Evolutionary conservation across 352 stramenopile species (phyloP), one percentile per base, ranked within the genome.

Genomic region (Pythium rhizo-oryzae): DNA sequence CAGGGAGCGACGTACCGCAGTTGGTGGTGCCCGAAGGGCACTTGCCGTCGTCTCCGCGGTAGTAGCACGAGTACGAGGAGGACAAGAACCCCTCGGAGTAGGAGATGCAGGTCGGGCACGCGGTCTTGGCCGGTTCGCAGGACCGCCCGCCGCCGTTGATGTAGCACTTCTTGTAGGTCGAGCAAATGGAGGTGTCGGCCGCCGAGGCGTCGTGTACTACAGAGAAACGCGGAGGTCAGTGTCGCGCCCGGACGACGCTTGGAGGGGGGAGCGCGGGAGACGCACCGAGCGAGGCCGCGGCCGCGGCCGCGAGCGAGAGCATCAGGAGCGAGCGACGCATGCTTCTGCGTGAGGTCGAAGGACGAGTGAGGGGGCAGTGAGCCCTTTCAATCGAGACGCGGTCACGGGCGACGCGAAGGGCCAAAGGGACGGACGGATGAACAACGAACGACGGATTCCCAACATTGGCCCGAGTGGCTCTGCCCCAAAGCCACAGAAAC

Each of bases 31-130:
- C 62, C 8, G 28, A 16, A 7, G 62, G 62, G 21, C 62, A 69
- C 25, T 56, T 57, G 52, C 46, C 46, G 53, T 69, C 30, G 52
- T 57, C 41, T 16, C 55, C 62, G 25, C 44, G 28, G 23, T 61
- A 49, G 62, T 69, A 69, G 62, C 62, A 69, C 43, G 54, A 61
- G 53, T 69, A 69, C 37, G 51, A 62, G 19, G 28, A 33, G 3
- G 28, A 33, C 28, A 67, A 51, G 37, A 67, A 41, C 7, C 60
- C 50, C 23, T 57, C 55, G 19, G 33, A 62, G 37, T n/a, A 47
- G 41, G 41, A 12, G 41, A 69, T 35, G 44, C 62, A 69, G n/a
- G 62, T 52, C 35, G 62, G 62, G 53, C 62, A 69, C 4, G 50
- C 43, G 33, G 23, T 62, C 39, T 54, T 69, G 43, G 52, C 4